Conservation (phyloP, 2,329 filamentous ascomycete genomes). For the Phialophora tarda region DNA sequence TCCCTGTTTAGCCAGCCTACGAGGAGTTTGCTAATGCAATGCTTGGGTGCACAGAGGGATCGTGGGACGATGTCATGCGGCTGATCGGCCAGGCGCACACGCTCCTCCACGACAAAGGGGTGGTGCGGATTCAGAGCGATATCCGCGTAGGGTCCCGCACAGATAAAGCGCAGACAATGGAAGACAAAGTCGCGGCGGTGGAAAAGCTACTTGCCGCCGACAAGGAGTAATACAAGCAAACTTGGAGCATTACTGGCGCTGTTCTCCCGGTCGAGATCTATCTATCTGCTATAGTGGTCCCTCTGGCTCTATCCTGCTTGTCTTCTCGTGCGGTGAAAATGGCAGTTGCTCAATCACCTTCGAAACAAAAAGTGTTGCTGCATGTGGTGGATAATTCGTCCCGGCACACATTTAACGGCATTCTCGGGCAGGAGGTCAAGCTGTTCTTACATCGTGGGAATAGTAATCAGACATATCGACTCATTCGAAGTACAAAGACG, state of each 20-base stretch:
- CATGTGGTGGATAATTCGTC: too few relatives aligned
- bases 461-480: too few relatives aligned
- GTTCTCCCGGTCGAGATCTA: not conserved
- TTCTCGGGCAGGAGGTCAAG: too few relatives aligned
- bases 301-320: too few relatives aligned
- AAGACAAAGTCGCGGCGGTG: conserved; percentile 75
- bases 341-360: too few relatives aligned
- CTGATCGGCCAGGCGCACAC: conserved; percentile 86
- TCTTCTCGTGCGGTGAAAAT: too few relatives aligned
- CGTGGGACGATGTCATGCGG: conserved; percentile 85
- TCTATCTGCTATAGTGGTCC: not conserved
- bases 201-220: conserved; percentile 56
- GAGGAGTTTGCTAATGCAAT: not conserved
- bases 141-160: conserved; percentile 85
- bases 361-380: too few relatives aligned
- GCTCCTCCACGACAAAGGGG: conserved; percentile 75
- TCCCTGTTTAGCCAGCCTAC: not conserved
- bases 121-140: conserved; percentile 83
- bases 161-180: conserved; percentile 81
- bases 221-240: not conserved
- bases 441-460: too few relatives aligned
- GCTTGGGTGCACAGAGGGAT: conserved; percentile 69
- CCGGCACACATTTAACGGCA: too few relatives aligned
- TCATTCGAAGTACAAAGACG: not conserved
- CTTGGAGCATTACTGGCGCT: not conserved